Evolutionary conservation across 345 rosid species (phyloP).

Genomic region (Melaleuca quinquenervia): DNA sequence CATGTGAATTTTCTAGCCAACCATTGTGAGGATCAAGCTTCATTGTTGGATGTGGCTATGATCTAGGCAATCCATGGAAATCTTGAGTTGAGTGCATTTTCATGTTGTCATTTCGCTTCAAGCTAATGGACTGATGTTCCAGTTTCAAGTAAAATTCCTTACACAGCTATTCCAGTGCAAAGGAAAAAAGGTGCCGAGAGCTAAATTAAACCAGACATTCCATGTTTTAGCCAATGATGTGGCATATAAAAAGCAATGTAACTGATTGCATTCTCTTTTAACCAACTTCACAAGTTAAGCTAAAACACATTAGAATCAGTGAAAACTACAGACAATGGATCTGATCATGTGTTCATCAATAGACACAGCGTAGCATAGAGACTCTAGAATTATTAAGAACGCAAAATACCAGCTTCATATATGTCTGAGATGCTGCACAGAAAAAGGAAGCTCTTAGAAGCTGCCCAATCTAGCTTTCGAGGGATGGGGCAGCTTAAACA

Average conservation of each 20-base stretch:
- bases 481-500: background rate
- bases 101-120: background rate
- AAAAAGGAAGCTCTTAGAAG: background rate
- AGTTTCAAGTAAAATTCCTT: background rate
- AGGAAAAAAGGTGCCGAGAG: background rate
- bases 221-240: background rate
- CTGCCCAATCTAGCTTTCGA: background rate
- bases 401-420: background rate
- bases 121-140: background rate
- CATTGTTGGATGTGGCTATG: background rate
- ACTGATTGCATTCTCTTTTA: background rate
- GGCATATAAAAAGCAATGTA: background rate
- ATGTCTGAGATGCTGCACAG: background rate
- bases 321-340: background rate
- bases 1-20: background rate
- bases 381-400: background rate
- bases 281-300: background rate
- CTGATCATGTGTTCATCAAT: background rate
- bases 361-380: background rate
- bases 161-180: background rate
- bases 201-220: background rate
- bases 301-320: background rate
- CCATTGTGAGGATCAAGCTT: background rate
- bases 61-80: background rate
- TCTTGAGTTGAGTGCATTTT: background rate